These are phyloP conservation scores for Alternaria sp. DNA, from an alignment of 2,329 filamentous ascomycete genomes.

Conservation along the genomic window DNA sequence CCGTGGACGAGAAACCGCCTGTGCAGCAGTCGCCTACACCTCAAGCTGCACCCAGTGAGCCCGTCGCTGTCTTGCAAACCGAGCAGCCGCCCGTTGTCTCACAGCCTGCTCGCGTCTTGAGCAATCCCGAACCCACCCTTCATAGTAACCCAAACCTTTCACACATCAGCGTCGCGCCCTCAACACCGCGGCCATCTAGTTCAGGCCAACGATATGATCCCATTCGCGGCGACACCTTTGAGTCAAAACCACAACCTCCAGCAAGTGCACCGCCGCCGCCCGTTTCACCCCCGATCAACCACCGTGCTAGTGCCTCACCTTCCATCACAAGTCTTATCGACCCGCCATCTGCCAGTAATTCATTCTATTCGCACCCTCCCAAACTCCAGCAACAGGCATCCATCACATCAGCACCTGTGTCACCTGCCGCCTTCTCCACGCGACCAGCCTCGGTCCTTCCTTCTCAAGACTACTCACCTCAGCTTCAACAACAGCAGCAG, in stretches of 20 bases:
- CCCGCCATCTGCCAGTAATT: slow-evolving; percentile 60
- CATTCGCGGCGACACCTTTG: slow-evolving; percentile 70
- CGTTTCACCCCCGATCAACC: slow-evolving; percentile 65
- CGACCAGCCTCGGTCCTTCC: slow-evolving; percentile 41
- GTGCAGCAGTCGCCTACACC: slow-evolving; percentile 36
- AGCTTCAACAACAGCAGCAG: slow-evolving; percentile 23
- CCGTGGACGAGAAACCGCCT: slow-evolving; percentile 37
- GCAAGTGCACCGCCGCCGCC: slow-evolving; percentile 57
- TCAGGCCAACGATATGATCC: slow-evolving; percentile 90
- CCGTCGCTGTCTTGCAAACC: slow-evolving; percentile 33
- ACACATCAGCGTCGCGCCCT: slow-evolving; percentile 55
- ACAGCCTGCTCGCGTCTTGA: slow-evolving; percentile 45
- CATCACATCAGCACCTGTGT: slow-evolving; percentile 52
- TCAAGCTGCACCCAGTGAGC: slow-evolving; percentile 42
- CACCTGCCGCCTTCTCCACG: slow-evolving; percentile 45
- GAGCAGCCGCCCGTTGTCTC: slow-evolving; percentile 38
- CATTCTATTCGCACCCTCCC: slow-evolving; percentile 44
- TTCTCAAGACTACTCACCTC: slow-evolving; percentile 34
- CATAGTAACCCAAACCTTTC: slow-evolving; percentile 49
- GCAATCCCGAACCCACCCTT: slow-evolving; percentile 50
- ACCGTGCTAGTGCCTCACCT: slow-evolving; percentile 85
- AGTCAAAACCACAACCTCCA: slow-evolving; percentile 52
- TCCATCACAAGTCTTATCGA: slow-evolving; percentile 92
- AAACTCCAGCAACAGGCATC: slow-evolving; percentile 48
- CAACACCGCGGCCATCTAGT: slow-evolving; percentile 63